Evolutionary conservation across 2,329 filamentous ascomycete species (phyloP), one percentile per base, ranked within the genome.

Genomic region (Colletotrichum lini): DNA sequence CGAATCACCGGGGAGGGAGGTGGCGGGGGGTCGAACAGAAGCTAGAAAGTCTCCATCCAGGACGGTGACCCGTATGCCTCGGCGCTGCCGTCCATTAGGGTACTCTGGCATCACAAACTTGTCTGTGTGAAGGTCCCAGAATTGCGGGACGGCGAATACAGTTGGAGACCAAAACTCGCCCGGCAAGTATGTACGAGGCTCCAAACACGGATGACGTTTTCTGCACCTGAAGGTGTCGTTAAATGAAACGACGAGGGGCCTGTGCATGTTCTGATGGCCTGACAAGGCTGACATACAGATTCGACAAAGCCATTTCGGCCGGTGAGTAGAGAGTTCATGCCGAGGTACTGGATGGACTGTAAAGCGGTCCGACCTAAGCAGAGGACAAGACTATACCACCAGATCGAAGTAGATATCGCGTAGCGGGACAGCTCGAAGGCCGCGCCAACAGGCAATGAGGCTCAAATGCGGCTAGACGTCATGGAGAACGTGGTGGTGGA

Each of bases 371-470:
- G 15, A 49, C 59, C 30, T 58, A 30, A 30, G 47, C 58, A 59
- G 26, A 53, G 52, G 47, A 23, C 38, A 30, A 47, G 50, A 61
- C 4, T 49, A n/a, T 21, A 21, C 12, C 23, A 23, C 64, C 44
- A 45, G 38, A 30, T 68, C 58, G 38, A 62, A 53, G 26, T 52
- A n/a, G 52, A 45, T 3, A 71, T 71, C 52, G 65, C 26, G 42
- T 8, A 44, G 52, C 65, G 65, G 68, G 58, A 56, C 42, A 44
- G 61, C n/a, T 23, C 23, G 3, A 56, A 65, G 16, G 54, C 70
- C 66, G 49, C 54, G 49, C 65, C 60, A 65, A 72, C 49, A 59
- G 57, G 54, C 21, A 45, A 61, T 64, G 60, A 64, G 70, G 65
- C 66, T 72, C 70, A 15, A 61, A 61, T 26, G 47, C 30, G 23